phyloP scores from a whole-genome alignment of 768 basidiomycete genomes.

The Lactifluus pinguis region DNA sequence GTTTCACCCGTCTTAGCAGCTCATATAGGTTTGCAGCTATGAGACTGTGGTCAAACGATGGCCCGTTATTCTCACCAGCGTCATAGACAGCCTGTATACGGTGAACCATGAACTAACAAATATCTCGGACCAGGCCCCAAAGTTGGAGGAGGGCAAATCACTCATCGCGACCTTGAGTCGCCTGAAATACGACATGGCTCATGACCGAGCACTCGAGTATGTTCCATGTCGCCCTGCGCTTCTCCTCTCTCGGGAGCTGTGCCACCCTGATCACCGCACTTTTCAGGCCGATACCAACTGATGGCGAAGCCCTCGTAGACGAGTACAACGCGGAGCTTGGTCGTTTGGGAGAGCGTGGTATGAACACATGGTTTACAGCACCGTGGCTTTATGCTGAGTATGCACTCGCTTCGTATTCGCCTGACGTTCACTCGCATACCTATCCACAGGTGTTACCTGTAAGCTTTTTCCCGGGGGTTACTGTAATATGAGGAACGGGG shows the following conservation, averaged over 20 bases:
- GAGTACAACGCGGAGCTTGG: slow-evolving; percentile 73
- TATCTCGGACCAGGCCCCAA: slow-evolving; percentile 27
- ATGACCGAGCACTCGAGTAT: slow-evolving; percentile 63
- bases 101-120: slow-evolving; percentile 54
- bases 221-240: slow-evolving; percentile 19
- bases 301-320: slow-evolving; percentile 60
- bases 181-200: slow-evolving; percentile 84
- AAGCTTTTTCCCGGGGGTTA: background rate
- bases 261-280: background rate
- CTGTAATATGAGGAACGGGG: background rate
- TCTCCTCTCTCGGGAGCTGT: background rate
- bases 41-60: slow-evolving; percentile 73
- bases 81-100: slow-evolving; percentile 70
- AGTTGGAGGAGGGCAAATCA: slow-evolving; percentile 63
- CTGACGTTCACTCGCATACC: background rate
- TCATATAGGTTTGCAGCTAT: slow-evolving; percentile 37
- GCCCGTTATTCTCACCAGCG: slow-evolving; percentile 74
- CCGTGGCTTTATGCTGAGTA: slow-evolving; percentile 98
- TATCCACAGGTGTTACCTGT: slow-evolving; percentile 63
- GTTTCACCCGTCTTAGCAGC: background rate
- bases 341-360: slow-evolving; percentile 34
- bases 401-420: slow-evolving; percentile 25
- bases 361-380: slow-evolving; percentile 80
- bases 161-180: slow-evolving; percentile 68
- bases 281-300: slow-evolving; percentile 59